Conservation (phyloP, 352 stramenopile genomes). For the Pythium coloratum region DNA sequence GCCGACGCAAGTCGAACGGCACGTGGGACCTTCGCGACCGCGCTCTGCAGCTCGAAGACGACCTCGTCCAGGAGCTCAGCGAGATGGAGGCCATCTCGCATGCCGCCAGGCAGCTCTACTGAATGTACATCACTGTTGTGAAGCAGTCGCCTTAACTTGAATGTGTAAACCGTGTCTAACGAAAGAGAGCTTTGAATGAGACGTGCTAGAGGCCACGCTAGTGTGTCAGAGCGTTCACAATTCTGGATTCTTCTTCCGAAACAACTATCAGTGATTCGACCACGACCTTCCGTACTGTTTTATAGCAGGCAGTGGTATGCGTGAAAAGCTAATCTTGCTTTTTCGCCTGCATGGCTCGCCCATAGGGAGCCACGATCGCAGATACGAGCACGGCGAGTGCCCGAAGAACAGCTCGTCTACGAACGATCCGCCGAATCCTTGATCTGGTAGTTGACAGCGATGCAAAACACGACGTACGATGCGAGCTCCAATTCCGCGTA, state of each 20-base stretch:
- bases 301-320: too few relatives aligned
- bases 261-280: too few relatives aligned
- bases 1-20: conserved; percentile 18
- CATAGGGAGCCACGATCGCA: not conserved
- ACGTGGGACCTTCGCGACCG: conserved; percentile 52
- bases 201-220: not conserved
- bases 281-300: too few relatives aligned
- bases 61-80: conserved; percentile 59
- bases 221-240: too few relatives aligned
- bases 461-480: not conserved
- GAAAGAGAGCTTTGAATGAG: not conserved
- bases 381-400: not conserved
- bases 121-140: not conserved
- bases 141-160: conserved; percentile 1
- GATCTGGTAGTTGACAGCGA: not conserved
- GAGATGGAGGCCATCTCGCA: conserved; percentile 40
- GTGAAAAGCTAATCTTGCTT: not conserved
- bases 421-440: not conserved
- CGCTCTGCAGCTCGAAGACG: conserved; percentile 57
- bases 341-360: not conserved
- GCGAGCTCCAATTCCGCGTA: conserved; percentile 1
- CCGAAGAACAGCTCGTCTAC: not conserved
- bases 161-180: conserved; percentile 10
- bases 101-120: conserved; percentile 26
- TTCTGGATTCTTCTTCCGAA: too few relatives aligned